Evolutionary conservation across 371 early-diverging fungal genomes (phyloP).

Genomic region (Rhizopus arrhizus): DNA sequence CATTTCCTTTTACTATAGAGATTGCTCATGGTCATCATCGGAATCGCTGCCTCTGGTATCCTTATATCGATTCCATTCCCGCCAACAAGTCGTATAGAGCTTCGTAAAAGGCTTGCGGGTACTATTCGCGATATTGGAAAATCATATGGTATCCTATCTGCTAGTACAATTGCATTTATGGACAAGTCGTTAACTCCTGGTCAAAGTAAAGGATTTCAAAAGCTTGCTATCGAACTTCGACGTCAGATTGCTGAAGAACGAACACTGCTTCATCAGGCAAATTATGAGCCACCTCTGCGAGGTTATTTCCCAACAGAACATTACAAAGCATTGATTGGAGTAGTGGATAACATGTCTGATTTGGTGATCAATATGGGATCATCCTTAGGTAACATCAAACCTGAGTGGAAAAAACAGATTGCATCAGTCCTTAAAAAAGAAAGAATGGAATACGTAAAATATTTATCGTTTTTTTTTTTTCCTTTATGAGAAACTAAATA

Average conservation of each 20-base stretch:
- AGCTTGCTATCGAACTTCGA: constrained; percentile 34
- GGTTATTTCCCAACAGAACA: constrained; percentile 39
- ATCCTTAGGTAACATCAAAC: constrained; percentile 15
- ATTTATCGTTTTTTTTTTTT: too few relatives aligned
- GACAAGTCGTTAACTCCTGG: constrained; percentile 15
- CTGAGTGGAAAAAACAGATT: constrained; percentile 30
- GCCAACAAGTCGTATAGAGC: constrained; percentile 39
- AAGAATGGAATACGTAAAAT: constrained; percentile 46
- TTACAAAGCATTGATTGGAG: constrained; percentile 34
- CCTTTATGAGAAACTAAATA: not conserved
- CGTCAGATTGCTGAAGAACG: constrained; percentile 46
- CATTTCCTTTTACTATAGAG: constrained; percentile 27
- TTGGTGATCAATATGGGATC: constrained; percentile 42
- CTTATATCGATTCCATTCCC: constrained; percentile 41
- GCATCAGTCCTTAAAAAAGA: constrained; percentile 29
- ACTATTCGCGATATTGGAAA: constrained; percentile 48
- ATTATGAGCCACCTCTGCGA: constrained; percentile 46
- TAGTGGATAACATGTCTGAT: constrained; percentile 48
- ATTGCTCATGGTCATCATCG: constrained; percentile 39
- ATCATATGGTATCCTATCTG: constrained; percentile 35
- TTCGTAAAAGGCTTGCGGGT: constrained; percentile 37
- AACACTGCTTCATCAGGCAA: constrained; percentile 28
- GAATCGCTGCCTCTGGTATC: constrained; percentile 38
- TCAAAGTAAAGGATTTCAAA: constrained; percentile 30
- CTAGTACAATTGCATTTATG: constrained; percentile 9